phyloP scores from a whole-genome alignment of 2,329 filamentous ascomycete genomes.

The Paecilomyces formosus region DNA sequence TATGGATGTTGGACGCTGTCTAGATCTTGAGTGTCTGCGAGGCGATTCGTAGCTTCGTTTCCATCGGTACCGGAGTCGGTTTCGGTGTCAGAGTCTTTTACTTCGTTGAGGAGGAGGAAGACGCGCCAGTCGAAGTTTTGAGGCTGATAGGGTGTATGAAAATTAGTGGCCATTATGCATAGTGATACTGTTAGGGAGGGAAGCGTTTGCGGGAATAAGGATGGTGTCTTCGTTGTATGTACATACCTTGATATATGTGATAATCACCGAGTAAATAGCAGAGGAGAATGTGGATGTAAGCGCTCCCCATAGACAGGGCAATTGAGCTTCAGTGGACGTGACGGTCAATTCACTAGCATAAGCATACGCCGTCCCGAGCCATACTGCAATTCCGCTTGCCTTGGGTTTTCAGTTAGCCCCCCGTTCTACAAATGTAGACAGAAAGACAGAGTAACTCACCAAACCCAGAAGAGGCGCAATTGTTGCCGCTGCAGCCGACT shows the following conservation, averaged over 20 bases:
- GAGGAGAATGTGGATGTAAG: conserved; percentile 35
- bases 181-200: no score
- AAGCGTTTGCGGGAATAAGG: no score
- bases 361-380: conserved; percentile 26
- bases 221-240: neutral
- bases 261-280: conserved; percentile 32
- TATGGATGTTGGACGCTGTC: conserved; percentile 13
- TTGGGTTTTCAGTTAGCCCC: neutral
- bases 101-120: conserved; percentile 5
- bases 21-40: conserved; percentile 1
- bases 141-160: neutral
- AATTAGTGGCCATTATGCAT: no score
- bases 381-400: conserved; percentile 25
- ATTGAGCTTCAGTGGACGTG: conserved; percentile 17
- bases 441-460: neutral
- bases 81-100: neutral
- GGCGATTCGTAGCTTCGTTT: neutral
- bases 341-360: conserved; percentile 27
- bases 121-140: conserved; percentile 4
- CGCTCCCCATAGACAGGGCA: conserved; percentile 6
- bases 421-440: neutral
- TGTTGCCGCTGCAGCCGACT: conserved; percentile 2
- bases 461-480: conserved; percentile 3
- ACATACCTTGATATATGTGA: conserved; percentile 11
- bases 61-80: neutral